Base-by-base conservation (phyloP, 306 rosid species). In the Pyrus pyrifolia region DNA sequence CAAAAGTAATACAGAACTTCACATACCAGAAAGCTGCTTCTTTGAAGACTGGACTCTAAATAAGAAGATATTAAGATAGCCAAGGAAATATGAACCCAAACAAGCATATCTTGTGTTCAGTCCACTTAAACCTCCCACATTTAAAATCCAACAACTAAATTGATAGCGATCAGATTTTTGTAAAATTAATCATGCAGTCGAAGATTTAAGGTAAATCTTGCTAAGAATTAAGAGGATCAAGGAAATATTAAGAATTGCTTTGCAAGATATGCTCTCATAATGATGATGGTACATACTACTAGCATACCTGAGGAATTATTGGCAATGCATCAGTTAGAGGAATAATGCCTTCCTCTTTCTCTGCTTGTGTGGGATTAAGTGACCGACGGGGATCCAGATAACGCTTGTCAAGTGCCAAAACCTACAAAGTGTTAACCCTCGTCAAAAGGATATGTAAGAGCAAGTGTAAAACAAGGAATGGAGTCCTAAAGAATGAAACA, bases 301-400 rank as follows among this genome's bases (percentile, higher is more conserved):
- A 60, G 59, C 46, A 23, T 70, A 95, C 99, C 97, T 96, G 98
- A 78, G 99, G 82, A 76, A 89, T 88, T 72, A 96, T 89, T 11
- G 97, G 99, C 78, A 96, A 87, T 69, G 99, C 85, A 88, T 96
- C 99, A 0, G 98, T 88, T 63, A 96, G 96, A 75, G 98, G 99
- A 80, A 96, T 91, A 70, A 96, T 86, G 78, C 99, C 99, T 84
- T 96, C 99, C 87, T 96, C 99, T 81, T 69, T 87, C 88, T 96
- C 99, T 61, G 93, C 90, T 83, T 79, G 93, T 63, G 97, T 71
- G 64, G 99, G 98, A 68, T 91, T 91, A 67, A 87, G 76, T 40
- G 99, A 87, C 62, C 99, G 88, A 15, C 98, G 89, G 63, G 98
- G 99, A 84, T 96, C 99, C 77, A 96, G 74, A 75, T 79, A 91